Evolutionary conservation across 148 eudicot species (phyloP).

Genomic region (Simmondsia chinensis): DNA sequence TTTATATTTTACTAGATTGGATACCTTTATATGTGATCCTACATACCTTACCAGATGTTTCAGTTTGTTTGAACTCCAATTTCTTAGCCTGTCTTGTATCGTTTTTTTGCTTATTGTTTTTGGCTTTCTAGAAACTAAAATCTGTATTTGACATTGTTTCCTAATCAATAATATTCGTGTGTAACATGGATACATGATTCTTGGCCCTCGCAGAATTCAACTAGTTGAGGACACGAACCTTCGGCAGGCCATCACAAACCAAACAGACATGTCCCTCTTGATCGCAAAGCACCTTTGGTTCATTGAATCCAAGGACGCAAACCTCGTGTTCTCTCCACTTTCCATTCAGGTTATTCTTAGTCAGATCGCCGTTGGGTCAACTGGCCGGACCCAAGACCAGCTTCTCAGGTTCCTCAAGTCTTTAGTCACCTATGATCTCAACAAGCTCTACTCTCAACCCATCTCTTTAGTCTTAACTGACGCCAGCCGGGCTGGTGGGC

Average conservation of each 20-base stretch:
- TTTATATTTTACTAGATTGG: too few relatives aligned
- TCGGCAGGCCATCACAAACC: conserved; percentile 38
- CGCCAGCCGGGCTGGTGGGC: conserved; percentile 55
- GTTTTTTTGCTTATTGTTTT: too few relatives aligned
- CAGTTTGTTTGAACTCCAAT: too few relatives aligned
- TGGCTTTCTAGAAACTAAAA: too few relatives aligned
- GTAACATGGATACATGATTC: too few relatives aligned
- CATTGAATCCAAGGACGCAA: conserved; percentile 18
- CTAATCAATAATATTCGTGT: too few relatives aligned
- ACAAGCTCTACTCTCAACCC: conserved; percentile 52
- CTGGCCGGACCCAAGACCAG: conserved; percentile 54
- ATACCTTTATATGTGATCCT: too few relatives aligned
- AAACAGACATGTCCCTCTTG: conserved; percentile 43
- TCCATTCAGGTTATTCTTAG: conserved; percentile 60
- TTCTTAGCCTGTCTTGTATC: too few relatives aligned
- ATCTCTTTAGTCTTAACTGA: conserved; percentile 49
- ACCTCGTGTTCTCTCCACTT: conserved; percentile 67
- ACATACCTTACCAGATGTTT: too few relatives aligned
- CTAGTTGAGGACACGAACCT: too few relatives aligned
- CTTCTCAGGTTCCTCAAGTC: conserved; percentile 50
- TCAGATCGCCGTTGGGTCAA: conserved; percentile 66
- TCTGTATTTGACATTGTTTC: too few relatives aligned
- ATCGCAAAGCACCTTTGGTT: conserved; percentile 28
- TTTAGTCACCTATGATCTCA: conserved; percentile 38
- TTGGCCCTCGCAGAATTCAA: too few relatives aligned